Conservation (phyloP, 2,329 filamentous ascomycete genomes). For the Venturia nashicola region DNA sequence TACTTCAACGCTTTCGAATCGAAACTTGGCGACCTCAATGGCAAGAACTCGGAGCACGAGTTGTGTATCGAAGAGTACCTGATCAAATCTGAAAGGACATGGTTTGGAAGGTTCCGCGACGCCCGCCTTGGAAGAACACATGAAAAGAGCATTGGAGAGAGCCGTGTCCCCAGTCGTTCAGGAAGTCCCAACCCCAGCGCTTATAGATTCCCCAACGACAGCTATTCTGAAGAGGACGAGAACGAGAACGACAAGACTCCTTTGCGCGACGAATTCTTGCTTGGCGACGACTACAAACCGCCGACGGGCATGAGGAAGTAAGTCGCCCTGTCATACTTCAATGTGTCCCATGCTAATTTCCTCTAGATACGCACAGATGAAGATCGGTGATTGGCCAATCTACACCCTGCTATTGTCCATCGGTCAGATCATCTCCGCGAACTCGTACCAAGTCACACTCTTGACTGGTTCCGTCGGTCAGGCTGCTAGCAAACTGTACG, state of each 20-base stretch:
- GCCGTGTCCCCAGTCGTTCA: not conserved
- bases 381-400: constrained; percentile 51
- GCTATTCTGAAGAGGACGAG: constrained; percentile 20
- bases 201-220: constrained; percentile 19
- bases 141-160: not conserved
- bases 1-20: constrained; percentile 48
- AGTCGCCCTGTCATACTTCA: constrained; percentile 3
- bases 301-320: constrained; percentile 15
- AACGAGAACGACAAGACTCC: not conserved
- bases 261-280: constrained; percentile 13
- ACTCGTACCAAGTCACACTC: constrained; percentile 57
- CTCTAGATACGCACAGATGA: constrained; percentile 20
- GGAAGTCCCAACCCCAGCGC: constrained; percentile 11
- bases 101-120: constrained; percentile 43
- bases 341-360: not conserved
- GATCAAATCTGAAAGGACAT: constrained; percentile 53
- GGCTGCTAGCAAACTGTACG: constrained; percentile 46
- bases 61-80: constrained; percentile 55
- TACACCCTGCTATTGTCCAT: constrained; percentile 50
- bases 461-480: constrained; percentile 51
- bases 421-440: constrained; percentile 51
- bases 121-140: not conserved
- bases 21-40: constrained; percentile 38
- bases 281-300: constrained; percentile 15
- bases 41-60: constrained; percentile 34